Conservation (phyloP, 192 early-diverging fungal genomes). For the Umbelopsis isabellina region DNA sequence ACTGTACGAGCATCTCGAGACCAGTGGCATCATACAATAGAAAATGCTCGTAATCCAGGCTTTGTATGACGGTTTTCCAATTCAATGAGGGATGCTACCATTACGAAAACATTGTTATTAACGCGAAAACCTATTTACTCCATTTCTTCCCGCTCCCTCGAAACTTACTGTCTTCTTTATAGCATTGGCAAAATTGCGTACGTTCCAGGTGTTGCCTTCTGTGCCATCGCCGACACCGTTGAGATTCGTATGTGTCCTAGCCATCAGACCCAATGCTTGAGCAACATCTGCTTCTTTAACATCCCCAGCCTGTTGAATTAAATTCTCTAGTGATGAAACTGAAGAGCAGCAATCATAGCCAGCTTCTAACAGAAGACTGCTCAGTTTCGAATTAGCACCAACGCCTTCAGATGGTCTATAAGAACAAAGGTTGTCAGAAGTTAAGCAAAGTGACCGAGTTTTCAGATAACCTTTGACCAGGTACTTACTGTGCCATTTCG, state of each 20-base stretch:
- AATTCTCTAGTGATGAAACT: conserved; percentile 39
- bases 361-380: conserved; percentile 54
- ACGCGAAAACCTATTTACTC: not conserved
- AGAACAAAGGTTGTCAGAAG: not conserved
- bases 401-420: conserved; percentile 38
- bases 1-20: conserved; percentile 63
- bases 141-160: not conserved
- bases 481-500: conserved; percentile 11
- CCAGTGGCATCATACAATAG: conserved; percentile 55
- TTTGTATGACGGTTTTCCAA: conserved; percentile 65
- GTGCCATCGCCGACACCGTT: conserved; percentile 40
- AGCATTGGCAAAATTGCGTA: conserved; percentile 59
- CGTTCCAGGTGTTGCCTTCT: conserved; percentile 60
- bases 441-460: conserved; percentile 5
- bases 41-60: conserved; percentile 68
- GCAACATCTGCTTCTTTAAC: conserved; percentile 59
- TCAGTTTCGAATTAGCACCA: conserved; percentile 31
- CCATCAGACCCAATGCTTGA: conserved; percentile 68
- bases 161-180: conserved; percentile 57
- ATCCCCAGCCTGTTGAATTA: conserved; percentile 46
- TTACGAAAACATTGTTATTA: conserved; percentile 12
- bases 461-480: not conserved
- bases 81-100: conserved; percentile 57
- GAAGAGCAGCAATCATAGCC: conserved; percentile 56
- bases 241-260: conserved; percentile 47